phyloP scores from a whole-genome alignment of 1,284 basidiomycete genomes.

The Grifola frondosa region DNA sequence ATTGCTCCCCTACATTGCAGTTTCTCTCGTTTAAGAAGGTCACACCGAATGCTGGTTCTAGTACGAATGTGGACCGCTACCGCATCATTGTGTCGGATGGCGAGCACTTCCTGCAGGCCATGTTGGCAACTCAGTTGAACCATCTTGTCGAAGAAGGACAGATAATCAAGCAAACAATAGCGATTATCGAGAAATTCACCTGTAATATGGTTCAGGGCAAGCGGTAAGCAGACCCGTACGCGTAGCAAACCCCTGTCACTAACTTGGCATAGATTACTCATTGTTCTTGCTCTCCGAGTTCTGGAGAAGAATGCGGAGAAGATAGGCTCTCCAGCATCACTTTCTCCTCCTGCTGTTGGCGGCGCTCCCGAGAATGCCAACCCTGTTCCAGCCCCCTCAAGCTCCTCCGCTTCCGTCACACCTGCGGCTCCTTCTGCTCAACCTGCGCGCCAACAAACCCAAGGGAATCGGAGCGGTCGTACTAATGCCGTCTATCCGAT shows the following conservation, averaged over 20 bases:
- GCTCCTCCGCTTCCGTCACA: conserved; percentile 13
- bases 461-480: conserved; percentile 27
- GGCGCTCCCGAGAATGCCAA: conserved; percentile 26
- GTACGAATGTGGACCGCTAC: conserved; percentile 50
- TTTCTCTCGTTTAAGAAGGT: conserved; percentile 84
- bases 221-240: conserved; percentile 52
- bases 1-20: conserved; percentile 69
- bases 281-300: conserved; percentile 76
- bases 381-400: conserved; percentile 24
- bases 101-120: conserved; percentile 81
- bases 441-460: conserved; percentile 27
- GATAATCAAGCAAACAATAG: conserved; percentile 73
- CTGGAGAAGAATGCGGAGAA: conserved; percentile 57
- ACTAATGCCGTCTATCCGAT: conserved; percentile 75
- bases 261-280: conserved; percentile 68
- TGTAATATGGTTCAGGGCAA: conserved; percentile 86
- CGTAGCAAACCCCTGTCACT: not conserved
- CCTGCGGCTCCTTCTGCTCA: conserved; percentile 16
- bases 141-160: conserved; percentile 67
- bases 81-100: conserved; percentile 83
- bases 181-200: conserved; percentile 76
- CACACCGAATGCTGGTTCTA: conserved; percentile 42
- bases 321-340: conserved; percentile 67
- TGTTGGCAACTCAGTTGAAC: conserved; percentile 95
- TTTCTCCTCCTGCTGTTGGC: conserved; percentile 26